Conservation (phyloP, 1,284 basidiomycete genomes). For the Rhodotorula sp. region DNA sequence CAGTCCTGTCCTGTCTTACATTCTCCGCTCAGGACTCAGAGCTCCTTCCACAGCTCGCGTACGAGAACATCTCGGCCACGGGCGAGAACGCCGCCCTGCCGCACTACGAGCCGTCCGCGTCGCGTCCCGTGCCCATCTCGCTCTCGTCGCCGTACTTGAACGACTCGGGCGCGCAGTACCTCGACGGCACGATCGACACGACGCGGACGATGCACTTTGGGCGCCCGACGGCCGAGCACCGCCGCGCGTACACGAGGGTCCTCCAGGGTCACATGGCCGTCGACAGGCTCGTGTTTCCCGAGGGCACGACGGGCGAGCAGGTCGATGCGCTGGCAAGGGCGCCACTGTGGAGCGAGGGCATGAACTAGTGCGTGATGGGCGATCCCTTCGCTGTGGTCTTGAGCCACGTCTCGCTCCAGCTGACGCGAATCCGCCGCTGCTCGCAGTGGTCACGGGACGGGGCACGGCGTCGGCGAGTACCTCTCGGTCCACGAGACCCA, state of each 20-base stretch:
- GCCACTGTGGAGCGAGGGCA: constrained; percentile 85
- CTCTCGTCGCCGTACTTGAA: constrained; percentile 83
- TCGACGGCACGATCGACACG: constrained; percentile 89
- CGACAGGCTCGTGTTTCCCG: constrained; percentile 81
- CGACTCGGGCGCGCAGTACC: constrained; percentile 53
- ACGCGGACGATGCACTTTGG: constrained; percentile 81
- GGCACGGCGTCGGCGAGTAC: constrained; percentile 89
- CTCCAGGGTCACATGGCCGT: constrained; percentile 94
- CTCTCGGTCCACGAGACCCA: constrained; percentile 88
- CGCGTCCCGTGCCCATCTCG: constrained; percentile 71
- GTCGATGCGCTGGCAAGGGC: constrained; percentile 85
- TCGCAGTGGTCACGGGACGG: constrained; percentile 59
- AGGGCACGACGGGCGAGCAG: constrained; percentile 72
- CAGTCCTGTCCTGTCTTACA: constrained; percentile 54
- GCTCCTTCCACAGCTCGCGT: constrained; percentile 62
- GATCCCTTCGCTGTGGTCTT: background rate
- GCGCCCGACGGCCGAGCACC: constrained; percentile 71
- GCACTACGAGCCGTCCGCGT: constrained; percentile 81
- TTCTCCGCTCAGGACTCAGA: constrained; percentile 50
- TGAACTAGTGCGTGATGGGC: constrained; percentile 55
- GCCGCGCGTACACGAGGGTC: constrained; percentile 84
- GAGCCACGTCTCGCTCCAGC: background rate
- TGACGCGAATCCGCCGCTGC: background rate
- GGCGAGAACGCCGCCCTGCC: constrained; percentile 87
- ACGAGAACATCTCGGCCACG: constrained; percentile 88